Base-by-base conservation (phyloP, 2,329 filamentous ascomycete species). In the Aspergillus brasiliensis region DNA sequence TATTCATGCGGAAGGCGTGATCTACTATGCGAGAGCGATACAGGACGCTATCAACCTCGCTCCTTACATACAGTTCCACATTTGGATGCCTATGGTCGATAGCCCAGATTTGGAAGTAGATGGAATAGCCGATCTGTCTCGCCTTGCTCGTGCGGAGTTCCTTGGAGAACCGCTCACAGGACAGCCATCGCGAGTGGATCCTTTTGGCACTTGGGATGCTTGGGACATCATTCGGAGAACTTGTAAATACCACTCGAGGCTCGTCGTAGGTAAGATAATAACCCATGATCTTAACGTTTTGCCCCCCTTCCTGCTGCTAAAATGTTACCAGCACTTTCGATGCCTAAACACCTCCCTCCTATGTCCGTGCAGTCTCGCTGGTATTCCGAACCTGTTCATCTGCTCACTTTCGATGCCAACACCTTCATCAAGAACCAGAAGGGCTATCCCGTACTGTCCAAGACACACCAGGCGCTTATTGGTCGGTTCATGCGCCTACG, bases 211-310 rank as follows among this genome's bases (percentile, higher is more conserved):
- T 2, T 99, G 96, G 96, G 93, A 98, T 76, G 89, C 90, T 1
- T 99, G 95, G 95, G 89, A 99, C 74, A 83, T 89, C 21, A 90
- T 99, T 69, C 86, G 95, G 56, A 89, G 88, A 56, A 82, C 92
- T 59, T 97, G 92, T 84, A 90, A 88, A 78, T 98, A 99, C 77
- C 89, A 89, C 75, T 79, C 84, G 58, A 86, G 92, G 73, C 82
- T 99, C 38, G 89, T 87, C 70, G 86, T 97, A 76, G 91, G 94
- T 97, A 88, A 81, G 91, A 75, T 71, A 57, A 48, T 23, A 58
- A 37, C 23, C 19, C 25, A 42, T 34, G 37, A 7, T 15, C 13
- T 10, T 28, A 28, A 21, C 15, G n/a, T 5, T 55, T 25, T 48
- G n/a, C 34, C 27, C 15, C 11, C 23, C 23, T 37, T 13, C 21